These are phyloP conservation scores for Camelina sativa DNA, from an alignment of 345 rosid genomes.

Conservation along the genomic window DNA sequence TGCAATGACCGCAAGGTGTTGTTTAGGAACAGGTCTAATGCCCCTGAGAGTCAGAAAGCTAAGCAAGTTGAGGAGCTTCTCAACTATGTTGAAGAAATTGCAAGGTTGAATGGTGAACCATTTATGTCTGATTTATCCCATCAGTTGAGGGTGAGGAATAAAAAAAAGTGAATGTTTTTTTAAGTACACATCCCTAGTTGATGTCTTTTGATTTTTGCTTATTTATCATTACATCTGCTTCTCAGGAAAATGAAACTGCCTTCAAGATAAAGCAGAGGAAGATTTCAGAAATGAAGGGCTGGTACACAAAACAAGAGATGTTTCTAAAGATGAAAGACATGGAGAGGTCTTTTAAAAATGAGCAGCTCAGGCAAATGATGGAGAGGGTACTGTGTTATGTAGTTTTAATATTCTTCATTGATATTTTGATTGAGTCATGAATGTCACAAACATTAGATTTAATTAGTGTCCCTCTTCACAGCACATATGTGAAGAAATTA, in stretches of 20 bases:
- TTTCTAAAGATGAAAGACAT: not conserved
- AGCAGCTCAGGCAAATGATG: not conserved
- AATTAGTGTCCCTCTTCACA: not conserved
- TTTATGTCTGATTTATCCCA: slow-evolving; percentile 61
- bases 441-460: not conserved
- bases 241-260: not conserved
- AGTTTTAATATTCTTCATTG: not conserved
- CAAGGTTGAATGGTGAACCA: slow-evolving; percentile 60
- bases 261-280: not conserved
- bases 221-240: not conserved
- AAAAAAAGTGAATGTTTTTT: not conserved
- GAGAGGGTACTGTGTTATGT: slow-evolving; percentile 19
- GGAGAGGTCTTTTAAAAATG: not conserved
- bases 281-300: not conserved
- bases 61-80: slow-evolving; percentile 61
- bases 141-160: slow-evolving; percentile 52
- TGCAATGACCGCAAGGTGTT: slow-evolving; percentile 61
- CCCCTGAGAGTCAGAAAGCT: slow-evolving; percentile 45
- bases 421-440: not conserved
- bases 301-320: not conserved
- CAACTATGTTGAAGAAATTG: slow-evolving; percentile 52
- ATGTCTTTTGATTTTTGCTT: not conserved
- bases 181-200: not conserved
- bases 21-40: slow-evolving; percentile 66
- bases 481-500: not conserved